Percentiles rank a stretch among this genome's conserved stretches.
Evolutionary conservation across 2,329 filamentous ascomycete species (phyloP).

Genomic region (Diaporthe capsici): DNA sequence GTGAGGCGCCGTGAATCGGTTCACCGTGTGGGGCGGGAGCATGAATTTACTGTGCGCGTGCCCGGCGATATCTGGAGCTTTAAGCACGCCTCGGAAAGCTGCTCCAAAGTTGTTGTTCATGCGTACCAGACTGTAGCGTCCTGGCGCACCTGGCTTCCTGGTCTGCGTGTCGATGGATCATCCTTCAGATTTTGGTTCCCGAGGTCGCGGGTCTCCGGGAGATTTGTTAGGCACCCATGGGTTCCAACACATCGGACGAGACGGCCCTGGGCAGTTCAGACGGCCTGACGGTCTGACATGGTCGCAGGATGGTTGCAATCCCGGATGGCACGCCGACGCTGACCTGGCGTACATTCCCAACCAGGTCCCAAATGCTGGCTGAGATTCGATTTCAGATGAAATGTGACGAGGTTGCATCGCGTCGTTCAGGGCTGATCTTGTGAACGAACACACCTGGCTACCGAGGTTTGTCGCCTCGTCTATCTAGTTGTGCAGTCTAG

Average conservation of each 20-base stretch:
- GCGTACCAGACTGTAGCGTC: background rate
- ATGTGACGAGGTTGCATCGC: slow-evolving; percentile 26
- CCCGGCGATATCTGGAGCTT: slow-evolving; percentile 24
- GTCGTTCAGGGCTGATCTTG: background rate
- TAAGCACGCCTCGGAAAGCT: slow-evolving; percentile 21
- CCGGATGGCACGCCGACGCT: slow-evolving; percentile 9
- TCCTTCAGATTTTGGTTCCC: slow-evolving; percentile 21
- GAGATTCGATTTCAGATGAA: slow-evolving; percentile 19
- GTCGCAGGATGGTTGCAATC: slow-evolving; percentile 8
- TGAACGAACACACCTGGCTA: background rate
- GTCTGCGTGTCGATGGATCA: slow-evolving; percentile 8
- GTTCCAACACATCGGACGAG: slow-evolving; percentile 19
- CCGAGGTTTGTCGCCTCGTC: background rate
- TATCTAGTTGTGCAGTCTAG: background rate
- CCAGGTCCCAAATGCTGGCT: background rate
- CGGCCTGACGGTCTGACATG: background rate
- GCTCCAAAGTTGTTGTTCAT: slow-evolving; percentile 7
- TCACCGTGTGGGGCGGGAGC: slow-evolving; percentile 14
- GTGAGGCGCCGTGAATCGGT: slow-evolving; percentile 20
- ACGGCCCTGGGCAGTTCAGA: background rate
- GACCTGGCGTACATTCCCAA: background rate
- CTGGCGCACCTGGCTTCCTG: background rate
- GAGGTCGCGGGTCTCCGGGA: slow-evolving; percentile 24
- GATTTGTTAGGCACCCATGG: slow-evolving; percentile 30
- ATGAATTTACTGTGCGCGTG: slow-evolving; percentile 14